Base-by-base conservation (phyloP, 1,139 yeast species). In the Kodamaea sp. region DNA sequence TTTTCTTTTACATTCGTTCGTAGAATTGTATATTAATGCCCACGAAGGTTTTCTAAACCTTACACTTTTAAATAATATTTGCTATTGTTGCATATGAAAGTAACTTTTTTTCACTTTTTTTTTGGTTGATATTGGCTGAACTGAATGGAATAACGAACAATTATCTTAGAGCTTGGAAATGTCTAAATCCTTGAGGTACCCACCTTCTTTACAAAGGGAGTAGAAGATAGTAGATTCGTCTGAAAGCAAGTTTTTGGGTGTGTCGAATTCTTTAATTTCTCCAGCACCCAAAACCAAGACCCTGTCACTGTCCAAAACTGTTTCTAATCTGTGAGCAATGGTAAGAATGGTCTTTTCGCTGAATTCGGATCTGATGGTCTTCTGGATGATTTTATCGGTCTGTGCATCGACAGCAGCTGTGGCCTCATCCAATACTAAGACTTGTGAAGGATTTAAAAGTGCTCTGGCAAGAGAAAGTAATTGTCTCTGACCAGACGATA, bases 361-460 rank as follows among this genome's bases (percentile, higher is more conserved):
- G 38, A 63, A 63, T 33, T 61, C 61, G 3, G 46, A 39, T 35
- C 66, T 47, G 20, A 63, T 62, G 1, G 69, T 62, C 18, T 56
- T 53, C 40, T 63, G 69, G 20, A 63, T 60, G 29, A 63, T 52
- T 34, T 58, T 57, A 41, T 63, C 70, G 1, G 69, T 63, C 41
- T 61, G 59, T 5, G 60, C 66, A 46, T 63, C 69, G 15, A 63
- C 67, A 3, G 68, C 59, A 9, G 69, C 67, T 4, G 69, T 63
- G 7, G 69, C 69, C 41, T 63, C 70, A 41, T 63, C 69, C 28
- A 64, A 49, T 25, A 65, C 56, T 31, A 65, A 53, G 15, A 65
- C 55, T 28, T 53, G 59, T 0, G 66, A 56, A 19, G 56, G 53
- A 29, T 61, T 62, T 31, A 62, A 51, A 26, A 65, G 53, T 0